Base-by-base conservation (phyloP, 495 filamentous ascomycete species). In the Platismatia glauca region DNA sequence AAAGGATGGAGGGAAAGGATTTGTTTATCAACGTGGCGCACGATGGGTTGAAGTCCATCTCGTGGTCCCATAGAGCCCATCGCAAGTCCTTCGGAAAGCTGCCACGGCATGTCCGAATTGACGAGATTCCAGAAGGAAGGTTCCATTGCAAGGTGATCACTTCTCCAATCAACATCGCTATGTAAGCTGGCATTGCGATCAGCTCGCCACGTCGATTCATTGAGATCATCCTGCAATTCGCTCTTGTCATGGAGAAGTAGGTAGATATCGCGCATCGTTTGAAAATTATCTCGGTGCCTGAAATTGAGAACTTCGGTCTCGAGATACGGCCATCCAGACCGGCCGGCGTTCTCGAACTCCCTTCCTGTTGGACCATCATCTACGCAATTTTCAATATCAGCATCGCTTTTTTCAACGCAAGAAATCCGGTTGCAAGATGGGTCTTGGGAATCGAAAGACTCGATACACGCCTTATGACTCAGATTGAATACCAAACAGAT, bases 221-320 rank as follows among this genome's bases (percentile, higher is more conserved):
- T 61, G 7, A 72, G 66, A 27, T 68, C 60, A 29, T 69, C 50
- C 4, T 65, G 50, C 24, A 71, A 46, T 46, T 63, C 67, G 39
- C 55, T 48, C 13, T 64, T 53, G 15, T 66, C 56, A n/a, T 61
- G 55, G 20, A 70, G 70, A 11, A 71, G 57, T 2, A 71, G 39
- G 55, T 68, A 71, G 20, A 67, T 59, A 59, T 72, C 70, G 60
- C 71, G 67, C 60, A 70, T 66, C 39, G 69, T 66, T 43, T 71
- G 67, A 34, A 71, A 70, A 41, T 62, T 61, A 20, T 70, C 61
- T 27, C 60, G 63, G 56, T 64, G 61, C 35, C 68, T 56, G 53
- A 72, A 63, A 50, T 72, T 70, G 13, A 71, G 61, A 33, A 66
- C 55, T 31, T 71, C 71, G 7, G 66, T 70, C 59, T 72, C 71